phyloP scores from a whole-genome alignment of 176 grass and related monocot species.

The Oryza glumipatula region DNA sequence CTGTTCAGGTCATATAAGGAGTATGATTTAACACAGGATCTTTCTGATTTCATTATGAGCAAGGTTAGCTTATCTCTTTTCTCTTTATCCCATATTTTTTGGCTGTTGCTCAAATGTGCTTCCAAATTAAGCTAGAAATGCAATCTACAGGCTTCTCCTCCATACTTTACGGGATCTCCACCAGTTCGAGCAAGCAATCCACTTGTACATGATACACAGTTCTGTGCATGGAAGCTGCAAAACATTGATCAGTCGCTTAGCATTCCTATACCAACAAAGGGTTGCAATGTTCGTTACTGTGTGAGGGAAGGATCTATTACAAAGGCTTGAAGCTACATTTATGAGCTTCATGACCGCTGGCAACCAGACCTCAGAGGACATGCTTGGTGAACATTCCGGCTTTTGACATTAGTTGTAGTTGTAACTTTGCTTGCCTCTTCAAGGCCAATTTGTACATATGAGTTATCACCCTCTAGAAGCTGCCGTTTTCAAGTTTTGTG shows the following conservation, averaged over 20 bases:
- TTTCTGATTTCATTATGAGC: conserved; percentile 61
- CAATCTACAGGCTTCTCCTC: conserved; percentile 67
- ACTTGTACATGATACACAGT: conserved; percentile 56
- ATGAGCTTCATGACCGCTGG: conserved; percentile 42
- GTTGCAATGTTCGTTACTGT: not conserved
- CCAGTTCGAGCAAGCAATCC: conserved; percentile 66
- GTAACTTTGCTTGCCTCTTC: conserved; percentile 37
- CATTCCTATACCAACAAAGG: conserved; percentile 51
- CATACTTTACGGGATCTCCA: conserved; percentile 58
- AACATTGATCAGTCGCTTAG: conserved; percentile 26
- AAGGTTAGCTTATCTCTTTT: conserved; percentile 44
- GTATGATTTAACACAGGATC: conserved; percentile 55
- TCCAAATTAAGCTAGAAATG: conserved; percentile 2
- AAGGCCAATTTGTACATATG: conserved; percentile 49
- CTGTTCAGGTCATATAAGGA: conserved; percentile 35
- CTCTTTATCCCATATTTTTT: not conserved
- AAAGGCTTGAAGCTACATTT: conserved; percentile 47
- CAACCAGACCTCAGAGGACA: not conserved
- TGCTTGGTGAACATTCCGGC: not conserved
- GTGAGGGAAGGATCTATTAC: conserved; percentile 28
- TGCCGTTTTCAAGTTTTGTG: conserved; percentile 12
- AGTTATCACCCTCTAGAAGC: conserved; percentile 14
- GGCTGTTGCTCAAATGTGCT: conserved; percentile 9
- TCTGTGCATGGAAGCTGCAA: conserved; percentile 51
- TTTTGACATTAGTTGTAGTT: conserved; percentile 1